Percentiles rank a stretch among this genome's conserved stretches.
These are phyloP conservation scores for Centrapalus pauciflorus DNA, from an alignment of 129 eudicot species.

Conservation along the genomic window DNA sequence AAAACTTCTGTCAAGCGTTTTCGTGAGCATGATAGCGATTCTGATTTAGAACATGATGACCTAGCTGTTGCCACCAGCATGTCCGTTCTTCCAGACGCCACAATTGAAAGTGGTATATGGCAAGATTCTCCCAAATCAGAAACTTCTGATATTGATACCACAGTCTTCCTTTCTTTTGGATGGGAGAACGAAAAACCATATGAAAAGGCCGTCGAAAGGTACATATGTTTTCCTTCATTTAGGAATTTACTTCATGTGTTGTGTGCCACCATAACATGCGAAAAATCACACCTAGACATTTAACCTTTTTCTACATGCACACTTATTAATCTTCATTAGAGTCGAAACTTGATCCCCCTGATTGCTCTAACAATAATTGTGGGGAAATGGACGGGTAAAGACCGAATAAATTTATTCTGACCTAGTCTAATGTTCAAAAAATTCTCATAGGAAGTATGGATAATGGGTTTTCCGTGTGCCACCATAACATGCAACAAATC, in stretches of 20 bases:
- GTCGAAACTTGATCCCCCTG: neutral
- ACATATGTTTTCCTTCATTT: neutral
- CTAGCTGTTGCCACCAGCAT: slow-evolving; percentile 35
- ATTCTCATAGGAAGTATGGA: neutral
- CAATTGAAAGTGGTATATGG: slow-evolving; percentile 49
- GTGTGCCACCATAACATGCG: no score
- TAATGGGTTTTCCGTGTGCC: neutral
- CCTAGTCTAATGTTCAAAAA: neutral
- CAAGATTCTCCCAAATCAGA: slow-evolving; percentile 50
- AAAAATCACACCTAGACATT: no score
- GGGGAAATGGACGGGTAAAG: no score
- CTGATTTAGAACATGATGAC: slow-evolving; percentile 89
- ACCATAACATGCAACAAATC: neutral
- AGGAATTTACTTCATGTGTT: neutral
- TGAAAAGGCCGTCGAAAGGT: slow-evolving; percentile 90
- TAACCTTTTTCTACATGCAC: neutral
- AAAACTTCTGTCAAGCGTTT: slow-evolving; percentile 68
- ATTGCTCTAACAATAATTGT: neutral
- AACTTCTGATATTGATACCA: slow-evolving; percentile 51
- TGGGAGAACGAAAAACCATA: slow-evolving; percentile 98
- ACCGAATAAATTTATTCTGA: no score
- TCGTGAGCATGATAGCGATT: slow-evolving; percentile 77
- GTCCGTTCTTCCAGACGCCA: slow-evolving; percentile 38
- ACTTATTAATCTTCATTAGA: neutral
- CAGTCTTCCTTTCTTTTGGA: slow-evolving; percentile 80